These are phyloP conservation scores for Penicillium tannophilum DNA, from an alignment of 495 filamentous ascomycete genomes.

Conservation along the genomic window DNA sequence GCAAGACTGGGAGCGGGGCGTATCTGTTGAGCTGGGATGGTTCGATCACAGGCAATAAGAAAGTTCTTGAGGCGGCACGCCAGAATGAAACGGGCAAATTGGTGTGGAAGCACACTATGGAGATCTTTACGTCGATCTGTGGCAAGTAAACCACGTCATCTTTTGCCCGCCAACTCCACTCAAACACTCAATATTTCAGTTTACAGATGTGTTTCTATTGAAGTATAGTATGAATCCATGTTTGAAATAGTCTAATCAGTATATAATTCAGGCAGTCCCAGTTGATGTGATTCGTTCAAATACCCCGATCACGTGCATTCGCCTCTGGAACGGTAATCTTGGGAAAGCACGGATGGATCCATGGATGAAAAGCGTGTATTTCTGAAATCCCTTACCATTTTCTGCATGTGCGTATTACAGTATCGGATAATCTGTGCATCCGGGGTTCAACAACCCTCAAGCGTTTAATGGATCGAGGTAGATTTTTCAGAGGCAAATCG, in stretches of 20 bases:
- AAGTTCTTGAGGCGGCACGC: conserved; percentile 18
- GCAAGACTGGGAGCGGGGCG: conserved; percentile 23
- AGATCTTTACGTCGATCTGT: conserved; percentile 23
- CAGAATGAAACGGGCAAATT: conserved; percentile 21
- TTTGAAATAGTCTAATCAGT: neutral
- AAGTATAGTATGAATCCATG: neutral
- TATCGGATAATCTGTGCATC: conserved; percentile 1
- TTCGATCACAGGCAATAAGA: conserved; percentile 19
- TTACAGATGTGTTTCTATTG: neutral
- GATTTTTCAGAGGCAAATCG: conserved; percentile 15
- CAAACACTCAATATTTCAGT: neutral
- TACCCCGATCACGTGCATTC: conserved; percentile 17
- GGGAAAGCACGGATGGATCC: neutral
- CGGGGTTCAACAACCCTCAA: conserved; percentile 1
- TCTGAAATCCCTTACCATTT: neutral
- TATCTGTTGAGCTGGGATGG: conserved; percentile 26
- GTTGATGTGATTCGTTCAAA: neutral
- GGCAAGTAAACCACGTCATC: conserved; percentile 10
- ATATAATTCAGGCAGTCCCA: neutral
- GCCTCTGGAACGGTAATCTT: conserved; percentile 9
- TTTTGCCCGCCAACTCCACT: conserved; percentile 7
- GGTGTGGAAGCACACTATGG: conserved; percentile 27
- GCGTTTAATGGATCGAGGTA: conserved; percentile 6
- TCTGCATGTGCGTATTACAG: neutral
- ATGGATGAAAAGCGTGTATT: neutral